Evolutionary conservation across 257 asterid species (phyloP), one percentile per base, ranked within the genome.

Genomic region (Verbascum thapsus): DNA sequence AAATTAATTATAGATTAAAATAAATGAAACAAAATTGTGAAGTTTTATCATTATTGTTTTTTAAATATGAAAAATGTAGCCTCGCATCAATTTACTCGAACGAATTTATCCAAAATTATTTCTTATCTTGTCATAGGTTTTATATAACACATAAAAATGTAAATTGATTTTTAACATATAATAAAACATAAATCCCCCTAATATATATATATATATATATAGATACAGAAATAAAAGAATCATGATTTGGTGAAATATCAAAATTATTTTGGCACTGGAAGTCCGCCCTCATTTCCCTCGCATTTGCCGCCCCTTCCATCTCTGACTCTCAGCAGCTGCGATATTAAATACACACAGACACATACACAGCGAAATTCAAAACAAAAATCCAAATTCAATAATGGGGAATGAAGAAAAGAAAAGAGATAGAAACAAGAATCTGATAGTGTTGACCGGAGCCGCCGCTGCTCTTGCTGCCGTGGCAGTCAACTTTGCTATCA

Each of bases 361-460:
- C 39, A 34, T 13, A n/a, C 49, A 34, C 32, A 23, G 43, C 20
- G 42, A 19, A 41, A 38, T 0, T n/a, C 18, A 20, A 16, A 23
- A 30, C 20, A 7, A 48, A 55, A 48, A 35, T 41, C 56, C 6
- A 30, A 67, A 63, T 20, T 63, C 15, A 47, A 22, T 19, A 50
- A 81, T 72, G 84, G 76, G 66, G 68, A 55, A 37, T 10, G 73
- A 73, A 63, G 67, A 55, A 55, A 77, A 74, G 76, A 78, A 72
- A 75, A 74, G 73, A 74, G 86, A 80, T 52, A 80, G 80, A 66
- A 76, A n/a, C n/a, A n/a, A 66, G 69, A 80, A 71, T 39, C 61
- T 80, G n/a, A 19, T 92, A 22, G 97, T 83, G 70, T 57, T 89
- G 65, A 87, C 97, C 59, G 99, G 96, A n/a, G n/a, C n/a, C n/a